Evolutionary conservation across 257 asterid species (phyloP).

Genomic region (Catharanthus roseus): DNA sequence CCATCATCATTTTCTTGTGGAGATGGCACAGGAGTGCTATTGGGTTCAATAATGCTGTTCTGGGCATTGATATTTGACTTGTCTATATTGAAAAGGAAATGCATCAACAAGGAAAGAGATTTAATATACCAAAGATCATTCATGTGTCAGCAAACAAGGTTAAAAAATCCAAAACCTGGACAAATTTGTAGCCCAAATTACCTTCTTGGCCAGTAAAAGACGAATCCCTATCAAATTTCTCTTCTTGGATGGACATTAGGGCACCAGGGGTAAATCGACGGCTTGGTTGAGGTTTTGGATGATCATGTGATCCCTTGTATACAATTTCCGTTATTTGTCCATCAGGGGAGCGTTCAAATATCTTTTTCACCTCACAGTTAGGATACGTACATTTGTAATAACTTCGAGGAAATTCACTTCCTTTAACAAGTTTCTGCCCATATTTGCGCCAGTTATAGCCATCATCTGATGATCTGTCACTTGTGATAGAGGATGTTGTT

Average conservation of each 20-base stretch:
- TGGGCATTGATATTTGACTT: conserved; percentile 39
- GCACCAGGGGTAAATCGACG: conserved; percentile 76
- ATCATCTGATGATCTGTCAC: conserved; percentile 85
- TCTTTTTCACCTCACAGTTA: conserved; percentile 91
- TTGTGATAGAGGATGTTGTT: conserved; percentile 34
- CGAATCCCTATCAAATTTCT: conserved; percentile 49
- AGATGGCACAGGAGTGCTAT: conserved; percentile 51
- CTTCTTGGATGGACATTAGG: conserved; percentile 68
- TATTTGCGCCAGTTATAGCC: conserved; percentile 97
- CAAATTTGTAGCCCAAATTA: conserved; percentile 16
- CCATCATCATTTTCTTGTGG: conserved; percentile 70
- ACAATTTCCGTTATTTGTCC: conserved; percentile 90
- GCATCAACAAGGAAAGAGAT: conserved; percentile 3
- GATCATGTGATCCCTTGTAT: conserved; percentile 95
- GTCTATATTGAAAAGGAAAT: conserved; percentile 42
- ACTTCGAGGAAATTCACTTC: conserved; percentile 96
- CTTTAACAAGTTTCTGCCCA: conserved; percentile 97
- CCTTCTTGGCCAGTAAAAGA: conserved; percentile 63
- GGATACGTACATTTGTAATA: conserved; percentile 95
- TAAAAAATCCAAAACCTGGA: neutral
- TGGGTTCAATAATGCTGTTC: conserved; percentile 41
- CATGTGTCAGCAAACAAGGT: neutral
- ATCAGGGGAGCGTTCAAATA: conserved; percentile 87
- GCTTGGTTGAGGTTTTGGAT: conserved; percentile 88
- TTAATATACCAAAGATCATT: neutral